Evolutionary conservation across 768 basidiomycete genomes (phyloP).

Genomic region (Phaeotremella skinneri): DNA sequence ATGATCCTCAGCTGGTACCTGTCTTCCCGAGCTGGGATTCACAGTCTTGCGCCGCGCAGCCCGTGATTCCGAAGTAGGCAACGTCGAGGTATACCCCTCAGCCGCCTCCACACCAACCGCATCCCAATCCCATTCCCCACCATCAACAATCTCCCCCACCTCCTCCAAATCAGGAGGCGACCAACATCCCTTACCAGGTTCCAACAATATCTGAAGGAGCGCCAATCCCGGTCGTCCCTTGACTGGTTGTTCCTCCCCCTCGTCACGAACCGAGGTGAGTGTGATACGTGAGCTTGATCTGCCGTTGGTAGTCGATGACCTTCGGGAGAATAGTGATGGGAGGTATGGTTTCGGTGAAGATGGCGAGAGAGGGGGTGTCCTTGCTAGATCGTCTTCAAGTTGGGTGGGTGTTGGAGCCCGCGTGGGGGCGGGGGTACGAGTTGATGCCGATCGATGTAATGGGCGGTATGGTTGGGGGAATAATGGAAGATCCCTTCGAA

Average conservation of each 20-base stretch:
- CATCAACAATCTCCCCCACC: not conserved
- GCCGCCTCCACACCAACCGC: not conserved
- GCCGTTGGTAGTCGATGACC: not conserved
- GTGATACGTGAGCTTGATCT: not conserved
- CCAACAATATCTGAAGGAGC: not conserved
- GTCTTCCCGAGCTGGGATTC: not conserved
- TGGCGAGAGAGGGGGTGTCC: not conserved
- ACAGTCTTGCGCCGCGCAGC: no score
- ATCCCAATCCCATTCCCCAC: slow-evolving; percentile 2
- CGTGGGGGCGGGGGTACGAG: not conserved
- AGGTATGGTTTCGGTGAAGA: not conserved
- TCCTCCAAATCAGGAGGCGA: not conserved
- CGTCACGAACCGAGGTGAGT: not conserved
- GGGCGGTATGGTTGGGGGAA: not conserved
- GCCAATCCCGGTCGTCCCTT: not conserved
- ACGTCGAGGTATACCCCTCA: not conserved
- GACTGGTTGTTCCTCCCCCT: slow-evolving; percentile 1
- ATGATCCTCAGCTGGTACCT: not conserved
- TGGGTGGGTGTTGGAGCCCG: not conserved
- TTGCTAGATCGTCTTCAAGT: no score
- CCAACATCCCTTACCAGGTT: slow-evolving; percentile 1
- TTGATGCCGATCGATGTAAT: not conserved
- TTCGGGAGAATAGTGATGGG: not conserved
- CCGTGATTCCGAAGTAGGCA: not conserved
- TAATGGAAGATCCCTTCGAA: not conserved